These are phyloP conservation scores for Detonula confervacea DNA, from an alignment of 352 stramenopile genomes.

Conservation along the genomic window DNA sequence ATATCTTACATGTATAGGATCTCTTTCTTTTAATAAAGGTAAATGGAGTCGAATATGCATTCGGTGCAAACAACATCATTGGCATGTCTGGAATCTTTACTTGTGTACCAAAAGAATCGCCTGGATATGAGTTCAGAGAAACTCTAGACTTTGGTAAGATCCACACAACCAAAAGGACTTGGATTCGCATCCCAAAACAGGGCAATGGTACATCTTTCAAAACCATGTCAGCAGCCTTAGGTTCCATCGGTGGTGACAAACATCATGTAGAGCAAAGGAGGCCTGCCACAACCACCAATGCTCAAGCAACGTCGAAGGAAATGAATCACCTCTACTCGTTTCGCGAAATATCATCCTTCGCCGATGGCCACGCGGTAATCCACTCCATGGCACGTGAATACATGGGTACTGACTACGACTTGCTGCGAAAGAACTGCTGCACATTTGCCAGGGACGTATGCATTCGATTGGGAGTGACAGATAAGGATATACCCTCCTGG, in stretches of 20 bases:
- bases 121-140: conserved; percentile 75
- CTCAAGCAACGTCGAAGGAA: neutral
- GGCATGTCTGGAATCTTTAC: conserved; percentile 77
- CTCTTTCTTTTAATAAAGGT: conserved; percentile 32
- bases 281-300: neutral
- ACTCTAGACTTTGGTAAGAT: conserved; percentile 74
- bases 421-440: conserved; percentile 83
- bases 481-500: conserved; percentile 81
- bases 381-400: conserved; percentile 75
- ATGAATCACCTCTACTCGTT: conserved; percentile 32
- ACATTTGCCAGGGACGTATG: conserved; percentile 81
- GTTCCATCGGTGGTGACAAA: neutral
- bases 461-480: conserved; percentile 61
- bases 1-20: neutral
- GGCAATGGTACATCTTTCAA: neutral
- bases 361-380: conserved; percentile 69
- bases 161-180: conserved; percentile 43
- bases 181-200: conserved; percentile 40
- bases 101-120: conserved; percentile 67
- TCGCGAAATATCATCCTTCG: conserved; percentile 54
- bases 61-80: conserved; percentile 64
- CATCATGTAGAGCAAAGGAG: conserved; percentile 16
- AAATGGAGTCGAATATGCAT: conserved; percentile 81
- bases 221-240: conserved; percentile 17
- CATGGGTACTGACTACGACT: conserved; percentile 77